phyloP scores from a whole-genome alignment of 176 grass and related monocot genomes.

The Zoysia pacifica region DNA sequence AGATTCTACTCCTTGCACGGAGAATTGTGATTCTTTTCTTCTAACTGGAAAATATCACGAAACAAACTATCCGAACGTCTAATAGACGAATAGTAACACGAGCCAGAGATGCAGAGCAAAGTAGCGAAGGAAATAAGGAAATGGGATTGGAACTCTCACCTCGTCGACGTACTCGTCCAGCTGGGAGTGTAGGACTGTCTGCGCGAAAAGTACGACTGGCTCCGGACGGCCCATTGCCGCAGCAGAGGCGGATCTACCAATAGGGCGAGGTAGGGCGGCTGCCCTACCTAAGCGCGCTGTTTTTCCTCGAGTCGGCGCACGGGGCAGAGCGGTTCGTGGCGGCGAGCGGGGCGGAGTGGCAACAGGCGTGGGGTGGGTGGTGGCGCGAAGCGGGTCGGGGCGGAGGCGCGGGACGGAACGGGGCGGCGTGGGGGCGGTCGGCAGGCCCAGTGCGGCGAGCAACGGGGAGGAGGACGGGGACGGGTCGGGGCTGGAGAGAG shows the following conservation, averaged over 20 bases:
- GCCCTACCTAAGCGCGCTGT: too few relatives aligned
- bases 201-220: slow-evolving; percentile 87
- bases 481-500: too few relatives aligned
- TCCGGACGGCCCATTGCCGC: slow-evolving; percentile 84
- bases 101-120: not conserved
- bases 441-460: too few relatives aligned
- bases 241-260: not conserved
- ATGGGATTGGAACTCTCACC: slow-evolving; percentile 48
- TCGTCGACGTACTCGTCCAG: slow-evolving; percentile 97
- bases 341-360: too few relatives aligned
- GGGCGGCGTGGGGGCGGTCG: too few relatives aligned
- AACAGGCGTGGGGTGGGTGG: too few relatives aligned
- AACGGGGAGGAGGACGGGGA: too few relatives aligned
- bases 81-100: slow-evolving; percentile 10
- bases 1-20: not conserved
- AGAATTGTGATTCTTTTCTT: not conserved
- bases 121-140: not conserved
- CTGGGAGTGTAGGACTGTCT: slow-evolving; percentile 90
- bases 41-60: not conserved
- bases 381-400: too few relatives aligned
- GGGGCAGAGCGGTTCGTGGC: too few relatives aligned
- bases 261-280: not conserved
- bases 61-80: slow-evolving; percentile 18
- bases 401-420: too few relatives aligned
- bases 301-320: too few relatives aligned